Evolutionary conservation across 495 filamentous ascomycete species (phyloP).

Genomic region (Friedmanniomyces endolithicus): DNA sequence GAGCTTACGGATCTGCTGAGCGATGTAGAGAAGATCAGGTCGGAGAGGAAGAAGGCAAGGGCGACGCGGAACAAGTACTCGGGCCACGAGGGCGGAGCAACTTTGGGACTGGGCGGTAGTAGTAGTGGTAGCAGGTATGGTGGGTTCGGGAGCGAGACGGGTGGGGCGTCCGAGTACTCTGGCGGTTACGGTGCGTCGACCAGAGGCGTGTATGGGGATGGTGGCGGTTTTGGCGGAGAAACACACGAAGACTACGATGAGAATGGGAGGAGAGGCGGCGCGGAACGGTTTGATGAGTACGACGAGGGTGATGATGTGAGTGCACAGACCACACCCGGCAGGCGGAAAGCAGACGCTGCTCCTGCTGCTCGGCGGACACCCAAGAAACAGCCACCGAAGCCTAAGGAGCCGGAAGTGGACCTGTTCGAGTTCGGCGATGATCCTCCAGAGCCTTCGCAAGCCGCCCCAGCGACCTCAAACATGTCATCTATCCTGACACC

Average conservation of each 20-base stretch:
- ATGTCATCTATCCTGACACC: constrained; percentile 23
- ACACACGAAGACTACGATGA: constrained; percentile 46
- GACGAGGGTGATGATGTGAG: constrained; percentile 85
- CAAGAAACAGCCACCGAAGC: constrained; percentile 53
- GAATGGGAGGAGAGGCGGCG: constrained; percentile 27
- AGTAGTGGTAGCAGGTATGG: constrained; percentile 56
- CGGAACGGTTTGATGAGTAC: constrained; percentile 88
- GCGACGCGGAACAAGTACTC: constrained; percentile 84
- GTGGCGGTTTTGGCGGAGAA: constrained; percentile 72
- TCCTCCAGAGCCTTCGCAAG: constrained; percentile 12
- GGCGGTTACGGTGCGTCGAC: constrained; percentile 47
- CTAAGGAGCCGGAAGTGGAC: constrained; percentile 76
- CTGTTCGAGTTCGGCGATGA: constrained; percentile 81
- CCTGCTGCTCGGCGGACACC: constrained; percentile 33
- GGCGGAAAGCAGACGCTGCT: constrained; percentile 36
- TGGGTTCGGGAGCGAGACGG: constrained; percentile 71
- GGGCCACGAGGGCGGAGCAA: constrained; percentile 73
- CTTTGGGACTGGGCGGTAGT: constrained; percentile 28
- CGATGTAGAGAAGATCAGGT: constrained; percentile 84
- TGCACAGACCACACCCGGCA: constrained; percentile 32
- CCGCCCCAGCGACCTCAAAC: background rate
- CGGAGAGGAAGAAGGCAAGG: constrained; percentile 89
- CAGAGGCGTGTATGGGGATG: constrained; percentile 82
- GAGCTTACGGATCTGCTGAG: constrained; percentile 85
- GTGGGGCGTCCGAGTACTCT: constrained; percentile 47